A percentile compares a stretch with the other conserved stretches of the same genome.
These are phyloP conservation scores for Aspergillus asperescens DNA, from an alignment of 495 filamentous ascomycete genomes.

Conservation along the genomic window DNA sequence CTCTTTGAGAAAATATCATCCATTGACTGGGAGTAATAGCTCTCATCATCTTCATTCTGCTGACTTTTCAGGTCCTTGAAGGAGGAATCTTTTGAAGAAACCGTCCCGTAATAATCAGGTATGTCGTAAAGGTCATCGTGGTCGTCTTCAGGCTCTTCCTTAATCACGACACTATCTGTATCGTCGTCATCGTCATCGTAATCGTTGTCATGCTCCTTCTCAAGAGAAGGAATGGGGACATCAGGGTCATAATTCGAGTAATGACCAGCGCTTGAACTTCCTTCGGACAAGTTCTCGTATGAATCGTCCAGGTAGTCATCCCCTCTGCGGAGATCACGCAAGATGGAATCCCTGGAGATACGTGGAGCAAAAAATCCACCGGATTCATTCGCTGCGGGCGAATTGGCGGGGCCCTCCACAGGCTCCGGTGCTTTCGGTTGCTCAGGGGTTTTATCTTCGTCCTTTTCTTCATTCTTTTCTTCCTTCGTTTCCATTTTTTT, in stretches of 20 bases:
- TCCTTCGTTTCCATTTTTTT: neutral
- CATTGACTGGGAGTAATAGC: slow-evolving; percentile 46
- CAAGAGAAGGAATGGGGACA: slow-evolving; percentile 72
- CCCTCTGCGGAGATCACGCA: slow-evolving; percentile 77
- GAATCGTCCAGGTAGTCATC: slow-evolving; percentile 52
- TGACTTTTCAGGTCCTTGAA: slow-evolving; percentile 39
- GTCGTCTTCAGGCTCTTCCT: slow-evolving; percentile 48
- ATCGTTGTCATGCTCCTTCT: slow-evolving; percentile 53
- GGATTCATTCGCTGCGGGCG: slow-evolving; percentile 13
- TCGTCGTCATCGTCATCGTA: slow-evolving; percentile 53
- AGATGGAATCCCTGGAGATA: slow-evolving; percentile 89
- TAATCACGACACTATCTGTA: slow-evolving; percentile 60
- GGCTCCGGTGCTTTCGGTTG: slow-evolving; percentile 3
- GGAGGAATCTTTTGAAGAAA: slow-evolving; percentile 45
- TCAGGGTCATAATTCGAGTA: slow-evolving; percentile 69
- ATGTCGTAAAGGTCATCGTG: slow-evolving; percentile 67
- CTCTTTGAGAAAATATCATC: slow-evolving; percentile 18
- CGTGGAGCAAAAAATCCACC: slow-evolving; percentile 52
- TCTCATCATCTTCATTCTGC: slow-evolving; percentile 39
- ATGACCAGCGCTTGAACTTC: slow-evolving; percentile 47
- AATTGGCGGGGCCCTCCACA: slow-evolving; percentile 32
- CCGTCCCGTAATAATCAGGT: slow-evolving; percentile 48
- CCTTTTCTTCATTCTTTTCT: neutral
- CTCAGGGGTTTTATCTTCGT: neutral
- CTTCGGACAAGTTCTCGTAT: slow-evolving; percentile 57